Evolutionary conservation across 1,284 basidiomycete genomes (phyloP), one percentile per base, ranked within the genome.

Genomic region (Trametes hirsuta): DNA sequence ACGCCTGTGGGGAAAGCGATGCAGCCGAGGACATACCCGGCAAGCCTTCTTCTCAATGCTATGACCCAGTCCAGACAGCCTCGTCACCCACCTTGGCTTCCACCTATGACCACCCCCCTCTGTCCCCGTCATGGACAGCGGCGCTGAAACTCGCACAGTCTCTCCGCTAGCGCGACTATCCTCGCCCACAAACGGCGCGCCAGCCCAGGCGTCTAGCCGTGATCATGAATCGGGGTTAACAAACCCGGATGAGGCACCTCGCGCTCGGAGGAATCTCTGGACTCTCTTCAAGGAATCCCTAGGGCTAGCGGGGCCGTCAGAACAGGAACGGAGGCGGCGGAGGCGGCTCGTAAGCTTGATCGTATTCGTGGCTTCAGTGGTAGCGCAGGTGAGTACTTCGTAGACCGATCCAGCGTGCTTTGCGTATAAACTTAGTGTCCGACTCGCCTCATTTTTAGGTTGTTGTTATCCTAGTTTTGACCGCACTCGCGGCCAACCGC

Each of bases 241-340:
- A 21, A n/a, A 34, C 18, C 15, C 44, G 35, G 21, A 54, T 22
- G 21, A 12, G n/a, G 9, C 22, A 10, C 22, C 36, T n/a, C 21
- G 14, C 4, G 21, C 30, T 4, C 30, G 50, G 25, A 44, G 40
- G 50, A 35, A 40, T 11, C 56, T 30, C 1, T 52, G 56, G 56
- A 50, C 21, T 24, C 30, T 35, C 18, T 9, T 58, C 8, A 8
- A 41, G 18, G 45, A 42, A 5, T 41, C 52, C 25, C 37, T 58
- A 9, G 56, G 56, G 10, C 47, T 36, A 9, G 36, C 49, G 0
- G 56, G 56, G 8, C 12, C 10, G 3, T 45, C 56, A 12, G 49
- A 58, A 12, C 30, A 6, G 10, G 56, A 58, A 24, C 49, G 56
- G 6, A 52, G 56, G 14, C 49, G 25, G 2, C 56, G 56, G 14